Evolutionary conservation across 345 rosid genomes (phyloP).

Genomic region (Eucalyptus viminalis): DNA sequence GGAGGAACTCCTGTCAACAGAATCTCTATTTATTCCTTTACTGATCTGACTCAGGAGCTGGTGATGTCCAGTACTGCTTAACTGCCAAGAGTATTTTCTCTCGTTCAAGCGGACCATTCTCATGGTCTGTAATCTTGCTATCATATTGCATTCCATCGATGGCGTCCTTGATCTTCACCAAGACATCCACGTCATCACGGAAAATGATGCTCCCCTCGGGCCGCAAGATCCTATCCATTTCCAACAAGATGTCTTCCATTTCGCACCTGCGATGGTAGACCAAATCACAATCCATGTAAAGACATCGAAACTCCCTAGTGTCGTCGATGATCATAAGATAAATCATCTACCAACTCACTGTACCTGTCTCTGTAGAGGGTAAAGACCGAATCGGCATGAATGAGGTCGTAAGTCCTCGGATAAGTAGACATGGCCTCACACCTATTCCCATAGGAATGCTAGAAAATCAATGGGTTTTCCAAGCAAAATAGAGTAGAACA

Average conservation of each 20-base stretch:
- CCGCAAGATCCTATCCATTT: constrained; percentile 39
- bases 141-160: constrained; percentile 28
- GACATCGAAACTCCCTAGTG: not conserved
- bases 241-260: constrained; percentile 21
- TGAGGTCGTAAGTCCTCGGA: constrained; percentile 6
- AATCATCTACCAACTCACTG: not conserved
- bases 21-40: not conserved
- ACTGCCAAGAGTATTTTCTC: constrained; percentile 27
- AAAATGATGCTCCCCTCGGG: constrained; percentile 31
- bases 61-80: constrained; percentile 32
- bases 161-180: constrained; percentile 15
- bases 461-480: not conserved
- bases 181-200: constrained; percentile 29
- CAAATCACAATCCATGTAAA: not conserved
- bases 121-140: constrained; percentile 29
- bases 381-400: constrained; percentile 1
- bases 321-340: not conserved
- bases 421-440: constrained; percentile 9
- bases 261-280: constrained; percentile 10
- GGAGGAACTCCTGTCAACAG: not conserved
- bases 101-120: constrained; percentile 33
- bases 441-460: not conserved
- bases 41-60: not conserved
- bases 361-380: constrained; percentile 5
- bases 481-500: not conserved